These are phyloP conservation scores for Mycotypha africana DNA, from an alignment of 371 early-diverging fungal genomes.

Conservation along the genomic window DNA sequence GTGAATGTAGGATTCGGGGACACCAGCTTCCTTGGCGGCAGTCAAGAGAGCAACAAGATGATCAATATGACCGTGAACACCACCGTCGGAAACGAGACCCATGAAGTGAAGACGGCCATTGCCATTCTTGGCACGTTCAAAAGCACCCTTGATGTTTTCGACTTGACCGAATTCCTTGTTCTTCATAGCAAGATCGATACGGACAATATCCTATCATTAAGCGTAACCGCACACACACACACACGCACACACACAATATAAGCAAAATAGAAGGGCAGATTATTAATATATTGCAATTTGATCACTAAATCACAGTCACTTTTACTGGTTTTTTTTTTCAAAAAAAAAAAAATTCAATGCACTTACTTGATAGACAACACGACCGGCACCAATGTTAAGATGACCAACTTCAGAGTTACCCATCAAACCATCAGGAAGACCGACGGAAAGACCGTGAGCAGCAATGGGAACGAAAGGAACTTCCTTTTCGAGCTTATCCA, in stretches of 20 bases:
- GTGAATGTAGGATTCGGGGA: conserved; percentile 93
- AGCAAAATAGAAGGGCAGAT: too few species aligned
- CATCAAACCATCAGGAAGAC: conserved; percentile 97
- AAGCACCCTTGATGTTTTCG: conserved; percentile 75
- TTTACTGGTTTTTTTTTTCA: background rate
- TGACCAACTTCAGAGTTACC: conserved; percentile 99
- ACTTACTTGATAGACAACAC: conserved; percentile 95
- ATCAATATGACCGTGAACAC: conserved; percentile 98
- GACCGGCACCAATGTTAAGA: conserved; percentile 99
- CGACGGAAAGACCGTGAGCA: conserved; percentile 98
- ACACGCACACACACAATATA: too few species aligned
- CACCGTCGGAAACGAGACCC: conserved; percentile 99
- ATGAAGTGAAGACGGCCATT: conserved; percentile 93
- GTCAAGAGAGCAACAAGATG: conserved; percentile 86
- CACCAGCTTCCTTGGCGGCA: conserved; percentile 78
- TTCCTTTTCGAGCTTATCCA: conserved; percentile 74
- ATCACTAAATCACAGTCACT: conserved; percentile 7
- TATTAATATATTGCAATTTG: too few species aligned
- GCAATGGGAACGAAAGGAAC: conserved; percentile 74
- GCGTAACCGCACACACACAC: too few species aligned
- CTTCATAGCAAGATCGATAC: conserved; percentile 88
- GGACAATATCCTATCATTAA: conserved; percentile 83
- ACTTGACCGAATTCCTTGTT: conserved; percentile 73
- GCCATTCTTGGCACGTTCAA: conserved; percentile 79
- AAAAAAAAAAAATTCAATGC: background rate